Conservation (phyloP, 2,329 filamentous ascomycete genomes). For the Xylariaceae sp. region DNA sequence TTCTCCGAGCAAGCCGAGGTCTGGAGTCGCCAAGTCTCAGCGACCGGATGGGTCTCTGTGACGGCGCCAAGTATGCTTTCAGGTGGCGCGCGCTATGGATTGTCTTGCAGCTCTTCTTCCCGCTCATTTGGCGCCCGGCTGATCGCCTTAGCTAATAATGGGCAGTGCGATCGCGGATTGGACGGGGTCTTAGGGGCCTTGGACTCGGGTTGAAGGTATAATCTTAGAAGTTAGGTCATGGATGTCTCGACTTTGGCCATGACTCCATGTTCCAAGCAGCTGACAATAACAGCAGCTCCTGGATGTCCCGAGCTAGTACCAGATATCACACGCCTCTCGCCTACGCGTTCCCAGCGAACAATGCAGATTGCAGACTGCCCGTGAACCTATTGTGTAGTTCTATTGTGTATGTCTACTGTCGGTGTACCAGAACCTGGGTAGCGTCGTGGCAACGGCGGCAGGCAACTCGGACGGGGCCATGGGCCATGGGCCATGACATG, state of each 20-base stretch:
- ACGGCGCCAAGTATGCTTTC: background rate
- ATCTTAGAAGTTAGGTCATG: background rate
- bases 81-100: conserved; percentile 14
- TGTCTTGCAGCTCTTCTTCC: conserved; percentile 6
- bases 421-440: background rate
- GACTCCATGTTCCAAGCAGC: background rate
- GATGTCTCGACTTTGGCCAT: background rate
- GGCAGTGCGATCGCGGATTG: background rate
- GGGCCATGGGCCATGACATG: background rate
- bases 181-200: no score
- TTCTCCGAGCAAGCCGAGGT: conserved; percentile 7
- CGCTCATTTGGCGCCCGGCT: background rate
- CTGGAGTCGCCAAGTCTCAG: conserved; percentile 12
- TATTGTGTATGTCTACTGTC: background rate
- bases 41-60: conserved; percentile 4
- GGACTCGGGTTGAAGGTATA: background rate
- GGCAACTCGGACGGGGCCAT: conserved; percentile 11
- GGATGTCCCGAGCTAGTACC: background rate
- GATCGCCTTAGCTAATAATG: background rate
- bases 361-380: background rate
- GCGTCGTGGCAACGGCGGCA: conserved; percentile 5
- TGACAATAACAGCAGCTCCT: background rate
- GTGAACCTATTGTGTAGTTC: no score
- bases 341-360: background rate
- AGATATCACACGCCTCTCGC: background rate